Evolutionary conservation across 768 basidiomycete species (phyloP).

Genomic region (Termitomyces sp.): DNA sequence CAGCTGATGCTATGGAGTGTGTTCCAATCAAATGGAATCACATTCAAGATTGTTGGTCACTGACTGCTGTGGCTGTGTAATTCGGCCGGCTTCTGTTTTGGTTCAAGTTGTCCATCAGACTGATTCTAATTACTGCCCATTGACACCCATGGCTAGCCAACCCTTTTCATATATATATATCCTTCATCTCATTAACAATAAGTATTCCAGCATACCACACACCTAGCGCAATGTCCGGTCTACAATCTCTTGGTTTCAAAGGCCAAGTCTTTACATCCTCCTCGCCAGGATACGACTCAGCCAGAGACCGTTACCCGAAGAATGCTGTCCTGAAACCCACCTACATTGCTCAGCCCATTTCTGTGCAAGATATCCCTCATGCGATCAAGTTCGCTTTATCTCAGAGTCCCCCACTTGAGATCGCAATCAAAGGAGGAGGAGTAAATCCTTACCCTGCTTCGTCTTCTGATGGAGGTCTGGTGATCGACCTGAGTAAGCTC

Average conservation of each 20-base stretch:
- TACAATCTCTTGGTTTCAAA: background rate
- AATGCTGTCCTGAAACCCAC: background rate
- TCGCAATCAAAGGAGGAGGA: slow-evolving; percentile 16
- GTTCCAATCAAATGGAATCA: too few relatives aligned
- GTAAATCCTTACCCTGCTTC: slow-evolving; percentile 2
- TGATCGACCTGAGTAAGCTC: slow-evolving; percentile 12
- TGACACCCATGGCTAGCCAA: too few relatives aligned
- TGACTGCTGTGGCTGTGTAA: too few relatives aligned
- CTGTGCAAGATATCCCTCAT: background rate
- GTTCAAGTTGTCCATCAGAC: too few relatives aligned
- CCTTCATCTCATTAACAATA: too few relatives aligned
- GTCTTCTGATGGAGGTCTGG: slow-evolving; percentile 12
- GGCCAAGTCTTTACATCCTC: background rate
- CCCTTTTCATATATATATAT: too few relatives aligned
- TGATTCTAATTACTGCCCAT: too few relatives aligned
- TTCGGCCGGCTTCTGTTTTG: too few relatives aligned
- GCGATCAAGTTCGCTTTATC: background rate
- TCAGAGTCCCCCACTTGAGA: slow-evolving; percentile 10
- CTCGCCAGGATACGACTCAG: background rate
- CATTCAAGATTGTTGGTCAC: too few relatives aligned
- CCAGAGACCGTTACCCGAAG: background rate
- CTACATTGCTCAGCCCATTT: background rate
- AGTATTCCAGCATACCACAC: too few relatives aligned
- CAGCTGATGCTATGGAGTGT: too few relatives aligned
- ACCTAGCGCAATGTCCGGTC: background rate